These are phyloP conservation scores for Rubia yunnanensis DNA, from an alignment of 257 asterid species.

Conservation along the genomic window DNA sequence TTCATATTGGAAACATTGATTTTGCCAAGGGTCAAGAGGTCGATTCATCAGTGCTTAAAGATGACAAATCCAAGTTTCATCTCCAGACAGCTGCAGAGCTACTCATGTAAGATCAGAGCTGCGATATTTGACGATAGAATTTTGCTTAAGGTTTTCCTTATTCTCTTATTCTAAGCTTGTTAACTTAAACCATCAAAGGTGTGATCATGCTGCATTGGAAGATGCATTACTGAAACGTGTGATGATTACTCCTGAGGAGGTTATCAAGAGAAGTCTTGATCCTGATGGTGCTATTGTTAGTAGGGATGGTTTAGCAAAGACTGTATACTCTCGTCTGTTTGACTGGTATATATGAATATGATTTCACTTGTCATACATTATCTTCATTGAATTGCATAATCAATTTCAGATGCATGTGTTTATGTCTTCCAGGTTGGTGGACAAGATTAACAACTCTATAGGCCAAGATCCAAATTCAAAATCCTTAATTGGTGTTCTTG, in stretches of 20 bases:
- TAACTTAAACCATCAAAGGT: slow-evolving; percentile 38
- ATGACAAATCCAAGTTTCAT: slow-evolving; percentile 87
- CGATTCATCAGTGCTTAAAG: slow-evolving; percentile 82
- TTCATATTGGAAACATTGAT: slow-evolving; percentile 86
- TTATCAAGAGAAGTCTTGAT: slow-evolving; percentile 96
- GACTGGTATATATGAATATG: slow-evolving; percentile 52
- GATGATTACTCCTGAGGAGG: slow-evolving; percentile 99
- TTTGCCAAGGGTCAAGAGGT: slow-evolving; percentile 67
- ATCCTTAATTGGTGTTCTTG: slow-evolving; percentile 90
- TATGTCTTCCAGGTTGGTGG: slow-evolving; percentile 69
- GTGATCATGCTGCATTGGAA: slow-evolving; percentile 60
- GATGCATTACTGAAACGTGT: slow-evolving; percentile 92
- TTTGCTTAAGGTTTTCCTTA: slow-evolving; percentile 1
- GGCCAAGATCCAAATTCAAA: slow-evolving; percentile 88
- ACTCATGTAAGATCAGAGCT: slow-evolving; percentile 53
- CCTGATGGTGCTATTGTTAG: slow-evolving; percentile 76
- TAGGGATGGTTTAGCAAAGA: slow-evolving; percentile 93
- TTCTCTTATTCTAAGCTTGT: slow-evolving; percentile 9
- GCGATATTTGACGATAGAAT: slow-evolving; percentile 9
- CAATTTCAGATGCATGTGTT: slow-evolving; percentile 11
- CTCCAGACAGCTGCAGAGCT: slow-evolving; percentile 81
- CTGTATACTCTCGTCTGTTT: slow-evolving; percentile 81
- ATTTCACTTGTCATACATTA: background rate
- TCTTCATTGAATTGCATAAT: slow-evolving; percentile 14
- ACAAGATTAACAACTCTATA: slow-evolving; percentile 75